Base-by-base conservation (phyloP, 1,284 basidiomycete genomes). In the Apiotrichum gracile region DNA sequence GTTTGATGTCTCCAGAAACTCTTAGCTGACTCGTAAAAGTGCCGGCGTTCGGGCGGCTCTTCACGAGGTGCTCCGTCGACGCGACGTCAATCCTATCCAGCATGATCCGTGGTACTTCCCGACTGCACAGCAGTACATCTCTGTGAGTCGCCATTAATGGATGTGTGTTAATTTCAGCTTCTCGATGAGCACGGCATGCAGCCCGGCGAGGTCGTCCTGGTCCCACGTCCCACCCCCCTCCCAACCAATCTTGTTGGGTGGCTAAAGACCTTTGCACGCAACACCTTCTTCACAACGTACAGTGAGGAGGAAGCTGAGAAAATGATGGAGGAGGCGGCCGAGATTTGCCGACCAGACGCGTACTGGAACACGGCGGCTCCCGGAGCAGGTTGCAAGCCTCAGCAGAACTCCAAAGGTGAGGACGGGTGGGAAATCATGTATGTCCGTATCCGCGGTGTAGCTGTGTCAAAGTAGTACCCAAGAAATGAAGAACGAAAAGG, bases 61-160 rank as follows among this genome's bases (percentile, higher is more conserved):
- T 7, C 78, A 88, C 61, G 66, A 78, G 13, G 83, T 80, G 0
- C 68, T 85, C 34, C 74, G 72, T 46, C 72, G 73, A n/a, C 77
- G 79, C 19, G 85, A 85, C 0, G 71, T 82, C 45, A 78, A 89
- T 64, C 81, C 86, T 5, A 65, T 71, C 4, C 61, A 70, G 8
- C 67, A 82, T 34, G 88, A 91, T 66, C 88, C 88, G 0, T 91
- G 87, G 87, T 89, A 83, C 73, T 91, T 88, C 64, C 88, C 89
- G 1, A 84, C 85, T 0, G 77, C 78, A 5, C 78, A 80, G 37
- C 82, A 85, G 57, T 89, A 91, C 69, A 72, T 68, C 29, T 73
- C 76, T 62, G 85, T 85, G 61, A 57, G 78, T 60, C 29, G 40
- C 10, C 47, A 50, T 16, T 13, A 17, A 43, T 56, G 47, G 38